Evolutionary conservation across 2,329 filamentous ascomycete genomes (phyloP).

Genomic region (Aspergillus novoparasiticus): DNA sequence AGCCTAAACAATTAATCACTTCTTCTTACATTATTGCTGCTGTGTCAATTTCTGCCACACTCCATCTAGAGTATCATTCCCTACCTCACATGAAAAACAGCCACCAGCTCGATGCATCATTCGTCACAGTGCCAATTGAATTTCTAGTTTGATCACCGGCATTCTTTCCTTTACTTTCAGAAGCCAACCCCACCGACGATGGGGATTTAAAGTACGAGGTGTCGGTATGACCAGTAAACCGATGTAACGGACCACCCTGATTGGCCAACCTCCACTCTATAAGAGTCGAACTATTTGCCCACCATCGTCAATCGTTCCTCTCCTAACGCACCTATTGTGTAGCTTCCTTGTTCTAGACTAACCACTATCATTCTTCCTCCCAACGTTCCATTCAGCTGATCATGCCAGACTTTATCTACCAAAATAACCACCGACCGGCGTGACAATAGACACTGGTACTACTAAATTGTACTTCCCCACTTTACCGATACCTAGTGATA

Average conservation of each 20-base stretch:
- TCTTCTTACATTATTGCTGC: neutral
- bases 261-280: neutral
- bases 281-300: neutral
- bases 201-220: neutral
- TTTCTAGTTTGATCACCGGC: neutral
- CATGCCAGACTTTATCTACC: too few species aligned
- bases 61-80: neutral
- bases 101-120: neutral
- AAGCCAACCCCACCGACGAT: neutral
- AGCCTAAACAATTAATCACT: neutral
- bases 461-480: too few species aligned
- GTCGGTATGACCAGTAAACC: neutral
- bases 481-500: neutral
- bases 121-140: neutral
- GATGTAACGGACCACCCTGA: neutral
- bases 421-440: too few species aligned
- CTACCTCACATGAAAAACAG: neutral
- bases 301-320: slow-evolving; percentile 4
- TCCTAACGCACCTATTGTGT: neutral
- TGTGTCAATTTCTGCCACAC: neutral
- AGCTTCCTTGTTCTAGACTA: too few species aligned
- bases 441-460: too few species aligned
- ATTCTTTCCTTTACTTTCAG: neutral
- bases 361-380: too few species aligned
- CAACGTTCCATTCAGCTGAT: neutral